Base-by-base conservation (phyloP, 2,329 filamentous ascomycete genomes). In the Hortaea sp. region DNA sequence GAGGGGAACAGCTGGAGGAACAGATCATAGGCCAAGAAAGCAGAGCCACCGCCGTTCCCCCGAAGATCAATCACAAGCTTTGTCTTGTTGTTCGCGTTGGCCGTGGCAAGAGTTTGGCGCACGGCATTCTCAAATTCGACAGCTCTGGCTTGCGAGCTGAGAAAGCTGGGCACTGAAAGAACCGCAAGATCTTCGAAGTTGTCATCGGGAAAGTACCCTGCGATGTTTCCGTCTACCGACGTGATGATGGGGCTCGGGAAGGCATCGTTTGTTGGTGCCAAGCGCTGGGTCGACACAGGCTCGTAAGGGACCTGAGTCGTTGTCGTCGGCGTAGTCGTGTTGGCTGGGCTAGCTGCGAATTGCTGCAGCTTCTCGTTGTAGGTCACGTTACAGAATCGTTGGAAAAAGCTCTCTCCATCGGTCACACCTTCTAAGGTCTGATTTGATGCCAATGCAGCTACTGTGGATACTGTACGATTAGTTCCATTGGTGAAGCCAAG, bases 1-100 rank as follows among this genome's bases (percentile, higher is more conserved):
- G 59, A 77, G 1, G 76, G 76, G 59, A 78, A 78, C 39, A 79
- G 68, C 53, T 77, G 71, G 31, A 69, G 69, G 57, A 81, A 81
- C 0, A 63, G 57, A 45, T 70, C 67, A 49, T 66, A 67, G 43
- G 63, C 67, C 5, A 67, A 59, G 28, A 64, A 59, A 10, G 63
- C 62, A 20, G 59, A 62, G 32, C 82, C 81, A 35, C 81, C 82
- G 0, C 67, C 68, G 52, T 85, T 86, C 2, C 67, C 70, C 4
- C 75, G 72, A 5, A 85, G 57, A 51, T 85, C 82, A 48, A 85
- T 75, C 29, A 85, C 69, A 5, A 85, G 66, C 58, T 77, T 80
- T n/a, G 67, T 76, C 58, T 79, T 80, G 2, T 70, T 68, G 1
- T 66, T 65, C 1, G 60, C 51, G 38, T 70, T 69, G 9, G 70